Base-by-base conservation (phyloP, 169 alveolate species). In the Plasmodium vivax region DNA sequence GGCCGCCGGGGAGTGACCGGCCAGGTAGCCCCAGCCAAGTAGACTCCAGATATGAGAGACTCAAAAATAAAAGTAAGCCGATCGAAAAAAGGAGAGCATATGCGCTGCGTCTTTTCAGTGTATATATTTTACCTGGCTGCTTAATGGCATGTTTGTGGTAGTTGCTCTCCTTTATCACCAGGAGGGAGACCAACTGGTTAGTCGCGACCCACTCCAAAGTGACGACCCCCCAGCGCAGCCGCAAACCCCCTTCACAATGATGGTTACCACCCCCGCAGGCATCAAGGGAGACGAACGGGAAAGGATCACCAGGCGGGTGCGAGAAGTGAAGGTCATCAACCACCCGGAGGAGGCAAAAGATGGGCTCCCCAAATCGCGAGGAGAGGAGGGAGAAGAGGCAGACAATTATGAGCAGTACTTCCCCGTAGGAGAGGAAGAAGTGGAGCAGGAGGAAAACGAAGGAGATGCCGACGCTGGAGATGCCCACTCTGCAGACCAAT, bases 291-390 rank as follows among this genome's bases (percentile, higher is more conserved):
- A 77, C 47, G 82, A 54, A n/a, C 80, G 47, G 14, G 87, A 87
- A 56, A 87, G 93, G 23, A 19, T 58, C n/a, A 79, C 47, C 19
- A 51, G 93, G 41, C 56, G 93, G 27, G 71, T 36, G 10, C 56
- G 93, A 19, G 93, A 87, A 87, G 93, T 87, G 9, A 32, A 51
- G 27, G 81, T 87, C 34, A 75, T 75, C 19, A 74, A 58, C 51
- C 34, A 74, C 41, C n/a, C 43, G 4, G 92, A 41, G 16, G 38
- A 34, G 23, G 19, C 3, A 7, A 51, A 84, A 27, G 56, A 85
- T 14, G 93, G 41, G 1, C n/a, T 8, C 38, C 12, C 16, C 23
- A 68, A 68, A 27, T 19, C 77, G 14, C 14, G 16, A 68, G 14
- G 1, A n/a, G 68, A 12, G 7, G 27, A 32, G 30, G 84, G 12